Evolutionary conservation across 495 filamentous ascomycete genomes (phyloP), one percentile per base, ranked within the genome.

Genomic region (Amphirosellinia nigrospora): DNA sequence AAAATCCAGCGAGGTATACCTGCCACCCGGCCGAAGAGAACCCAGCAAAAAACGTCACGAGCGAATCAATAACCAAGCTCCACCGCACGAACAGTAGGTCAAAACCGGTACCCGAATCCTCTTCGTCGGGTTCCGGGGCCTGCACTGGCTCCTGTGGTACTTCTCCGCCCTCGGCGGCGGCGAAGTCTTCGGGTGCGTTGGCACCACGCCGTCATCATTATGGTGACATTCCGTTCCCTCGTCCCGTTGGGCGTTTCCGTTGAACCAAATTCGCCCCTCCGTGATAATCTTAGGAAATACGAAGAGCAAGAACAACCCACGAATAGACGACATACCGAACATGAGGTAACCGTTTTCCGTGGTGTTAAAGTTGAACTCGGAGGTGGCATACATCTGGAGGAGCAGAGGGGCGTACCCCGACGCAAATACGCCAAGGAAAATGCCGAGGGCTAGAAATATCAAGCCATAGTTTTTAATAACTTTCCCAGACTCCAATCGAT

Each of bases 221-320:
- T 56, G 28, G 26, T 60, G 63, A 11, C 19, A 34, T 43, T 66
- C 36, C 15, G 50, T 43, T n/a, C 38, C 38, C 64, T 66, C 30
- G 8, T 46, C 30, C 26, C 21, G 65, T n/a, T 58, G 65, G 19
- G 28, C 0, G 11, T 21, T 53, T 3, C 34, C 72, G 62, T 78
- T 73, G 48, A 84, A 78, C 83, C 83, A 85, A 34, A 73, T 75
- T 19, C 87, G 79, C 0, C 87, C 87, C 6, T 16, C 55, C 2
- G 72, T 73, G 73, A 89, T 88, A 66, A 89, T 86, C 45, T 79
- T 76, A 0, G 87, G 87, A 68, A 89, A 89, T 36, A 83, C 72
- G 34, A 89, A 75, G 6, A 87, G 82, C 9, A 89, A 72, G 70
- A 87, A 89, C 3, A 85, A 43, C 1, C 85, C 86, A 11, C 87